Percentiles rank a stretch among this genome's conserved stretches.
Conservation (phyloP, 2,329 filamentous ascomycete species). For the Exophiala oligosperma region DNA sequence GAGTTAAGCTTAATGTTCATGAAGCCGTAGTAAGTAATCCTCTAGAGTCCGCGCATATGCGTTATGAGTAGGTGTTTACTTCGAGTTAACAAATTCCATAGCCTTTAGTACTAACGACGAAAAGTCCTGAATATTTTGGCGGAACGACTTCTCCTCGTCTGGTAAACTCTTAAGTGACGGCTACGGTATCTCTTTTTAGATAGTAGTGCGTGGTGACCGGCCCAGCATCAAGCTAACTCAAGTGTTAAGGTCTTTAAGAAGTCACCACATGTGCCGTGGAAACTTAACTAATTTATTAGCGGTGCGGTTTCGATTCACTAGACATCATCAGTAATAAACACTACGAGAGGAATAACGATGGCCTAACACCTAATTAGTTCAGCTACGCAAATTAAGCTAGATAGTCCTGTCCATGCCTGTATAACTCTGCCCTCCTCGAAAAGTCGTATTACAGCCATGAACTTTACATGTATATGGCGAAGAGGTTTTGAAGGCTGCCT, state of each 20-base stretch:
- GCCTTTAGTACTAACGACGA: constrained; percentile 12
- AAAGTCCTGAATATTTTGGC: constrained; percentile 11
- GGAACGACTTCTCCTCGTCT: constrained; percentile 8
- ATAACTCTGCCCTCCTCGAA: constrained; percentile 14
- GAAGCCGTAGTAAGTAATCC: constrained; percentile 3
- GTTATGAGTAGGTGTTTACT: not conserved
- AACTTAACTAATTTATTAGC: not conserved
- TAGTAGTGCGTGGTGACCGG: constrained; percentile 1
- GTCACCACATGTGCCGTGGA: constrained; percentile 23
- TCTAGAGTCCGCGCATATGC: constrained; percentile 1
- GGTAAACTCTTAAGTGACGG: not conserved
- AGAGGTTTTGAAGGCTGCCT: constrained; percentile 4
- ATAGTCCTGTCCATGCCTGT: constrained; percentile 19
- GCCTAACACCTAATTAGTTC: constrained; percentile 14
- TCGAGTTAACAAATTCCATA: constrained; percentile 4
- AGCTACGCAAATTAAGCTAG: constrained; percentile 16
- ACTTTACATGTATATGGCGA: constrained; percentile 10
- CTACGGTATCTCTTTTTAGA: too few species aligned
- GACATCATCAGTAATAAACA: not conserved
- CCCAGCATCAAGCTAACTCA: constrained; percentile 22
- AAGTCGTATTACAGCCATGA: constrained; percentile 5
- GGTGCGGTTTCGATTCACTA: constrained; percentile 12
- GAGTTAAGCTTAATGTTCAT: constrained; percentile 8
- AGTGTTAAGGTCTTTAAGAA: constrained; percentile 19
- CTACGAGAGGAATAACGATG: not conserved